Percentiles rank a stretch among this genome's conserved stretches.
These are phyloP conservation scores for Erysimum cheiri DNA, from an alignment of 441 rosid genomes.

Conservation along the genomic window DNA sequence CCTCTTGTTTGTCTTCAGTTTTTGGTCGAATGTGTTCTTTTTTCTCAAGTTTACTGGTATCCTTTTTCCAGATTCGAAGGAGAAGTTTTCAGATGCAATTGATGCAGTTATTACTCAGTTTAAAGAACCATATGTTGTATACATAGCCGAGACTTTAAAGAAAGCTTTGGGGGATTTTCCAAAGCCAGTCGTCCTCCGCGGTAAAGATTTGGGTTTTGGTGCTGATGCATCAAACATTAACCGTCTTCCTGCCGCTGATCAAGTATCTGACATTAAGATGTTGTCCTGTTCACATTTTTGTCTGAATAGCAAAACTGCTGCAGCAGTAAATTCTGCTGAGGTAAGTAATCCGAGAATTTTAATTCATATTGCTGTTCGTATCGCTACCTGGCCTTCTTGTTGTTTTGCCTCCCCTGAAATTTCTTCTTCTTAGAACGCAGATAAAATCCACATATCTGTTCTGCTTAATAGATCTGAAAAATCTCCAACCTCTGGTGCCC, in stretches of 20 bases:
- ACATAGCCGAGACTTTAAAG: conserved; percentile 56
- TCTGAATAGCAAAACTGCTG: conserved; percentile 52
- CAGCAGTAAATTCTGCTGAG: conserved; percentile 57
- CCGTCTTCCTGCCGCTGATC: conserved; percentile 50
- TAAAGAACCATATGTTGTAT: conserved; percentile 62
- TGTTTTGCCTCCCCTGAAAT: conserved; percentile 44
- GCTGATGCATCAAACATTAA: conserved; percentile 50
- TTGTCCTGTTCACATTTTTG: conserved; percentile 67
- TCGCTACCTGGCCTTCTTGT: not conserved
- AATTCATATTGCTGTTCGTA: conserved; percentile 1
- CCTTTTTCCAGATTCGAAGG: conserved; percentile 55
- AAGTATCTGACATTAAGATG: conserved; percentile 48
- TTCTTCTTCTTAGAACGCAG: conserved; percentile 82
- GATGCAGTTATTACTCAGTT: conserved; percentile 64
- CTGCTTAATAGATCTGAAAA: conserved; percentile 68
- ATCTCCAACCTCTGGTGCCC: conserved; percentile 53
- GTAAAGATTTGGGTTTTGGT: conserved; percentile 60
- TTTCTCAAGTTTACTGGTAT: conserved; percentile 20
- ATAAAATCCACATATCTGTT: conserved; percentile 68
- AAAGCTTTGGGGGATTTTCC: conserved; percentile 51
- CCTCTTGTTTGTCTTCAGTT: not conserved
- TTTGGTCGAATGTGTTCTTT: not conserved
- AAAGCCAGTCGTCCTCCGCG: conserved; percentile 59
- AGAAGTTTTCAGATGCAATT: conserved; percentile 51
- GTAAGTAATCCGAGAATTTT: conserved; percentile 46